Conservation (phyloP, 768 basidiomycete species). For the Suillus bovinus region DNA sequence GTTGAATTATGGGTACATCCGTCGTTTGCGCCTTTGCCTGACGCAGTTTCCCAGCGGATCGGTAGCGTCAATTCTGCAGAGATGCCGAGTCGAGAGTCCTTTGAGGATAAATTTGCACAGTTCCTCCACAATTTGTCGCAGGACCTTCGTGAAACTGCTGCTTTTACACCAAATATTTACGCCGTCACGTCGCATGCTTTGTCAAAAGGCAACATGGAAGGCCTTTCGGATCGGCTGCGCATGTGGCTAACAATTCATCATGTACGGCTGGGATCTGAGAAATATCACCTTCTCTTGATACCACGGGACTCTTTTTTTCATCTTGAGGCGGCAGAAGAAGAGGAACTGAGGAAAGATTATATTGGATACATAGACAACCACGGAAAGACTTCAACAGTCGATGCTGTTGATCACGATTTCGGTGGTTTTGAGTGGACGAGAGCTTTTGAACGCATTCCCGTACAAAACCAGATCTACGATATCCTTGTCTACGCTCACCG, state of each 20-base stretch:
- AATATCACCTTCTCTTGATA: conserved; percentile 54
- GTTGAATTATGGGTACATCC: conserved; percentile 62
- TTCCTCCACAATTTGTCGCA: conserved; percentile 54
- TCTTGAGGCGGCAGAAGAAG: conserved; percentile 49
- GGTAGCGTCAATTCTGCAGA: conserved; percentile 51
- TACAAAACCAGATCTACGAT: conserved; percentile 68
- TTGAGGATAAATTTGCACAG: conserved; percentile 47
- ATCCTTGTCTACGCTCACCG: conserved; percentile 67
- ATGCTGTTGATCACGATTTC: conserved; percentile 21
- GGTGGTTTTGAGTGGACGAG: conserved; percentile 34
- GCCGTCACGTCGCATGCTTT: conserved; percentile 50
- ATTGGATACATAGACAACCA: conserved; percentile 37
- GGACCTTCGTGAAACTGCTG: conserved; percentile 61
- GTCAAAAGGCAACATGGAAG: conserved; percentile 32
- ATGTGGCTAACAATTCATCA: conserved; percentile 64
- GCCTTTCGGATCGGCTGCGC: conserved; percentile 42
- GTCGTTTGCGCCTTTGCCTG: conserved; percentile 60
- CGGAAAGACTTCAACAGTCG: conserved; percentile 14
- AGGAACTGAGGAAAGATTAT: conserved; percentile 50
- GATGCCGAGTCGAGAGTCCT: conserved; percentile 57
- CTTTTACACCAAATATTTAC: conserved; percentile 56
- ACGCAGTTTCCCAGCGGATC: conserved; percentile 55
- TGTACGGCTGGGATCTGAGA: conserved; percentile 59
- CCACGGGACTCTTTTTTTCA: conserved; percentile 62
- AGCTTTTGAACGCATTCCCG: conserved; percentile 63